Evolutionary conservation across 108 stramenopile species (phyloP).

Genomic region (Nitzschia sp.): DNA sequence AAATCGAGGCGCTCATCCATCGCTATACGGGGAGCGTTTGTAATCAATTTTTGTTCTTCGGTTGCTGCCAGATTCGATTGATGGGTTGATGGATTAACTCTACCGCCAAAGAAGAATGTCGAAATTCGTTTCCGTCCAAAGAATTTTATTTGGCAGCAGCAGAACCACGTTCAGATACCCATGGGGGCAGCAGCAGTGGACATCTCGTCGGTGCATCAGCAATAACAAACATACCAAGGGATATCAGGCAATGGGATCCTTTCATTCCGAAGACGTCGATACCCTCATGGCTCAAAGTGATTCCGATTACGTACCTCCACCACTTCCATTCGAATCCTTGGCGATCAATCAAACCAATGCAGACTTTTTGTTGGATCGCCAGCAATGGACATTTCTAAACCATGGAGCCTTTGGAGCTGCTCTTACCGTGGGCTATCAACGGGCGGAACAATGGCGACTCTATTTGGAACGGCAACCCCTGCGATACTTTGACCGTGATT

Average conservation of each 20-base stretch:
- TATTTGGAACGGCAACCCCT: slow-evolving; percentile 72
- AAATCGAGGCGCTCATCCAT: no score
- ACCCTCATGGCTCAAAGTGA: slow-evolving; percentile 45
- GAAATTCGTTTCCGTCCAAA: no score
- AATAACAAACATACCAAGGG: slow-evolving; percentile 50
- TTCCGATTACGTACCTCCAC: slow-evolving; percentile 45
- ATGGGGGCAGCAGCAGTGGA: no score
- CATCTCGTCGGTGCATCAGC: no score
- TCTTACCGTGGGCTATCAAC: slow-evolving; percentile 48
- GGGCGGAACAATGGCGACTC: slow-evolving; percentile 64
- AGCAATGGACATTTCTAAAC: slow-evolving; percentile 52
- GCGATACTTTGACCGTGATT: slow-evolving; percentile 71
- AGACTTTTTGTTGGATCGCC: slow-evolving; percentile 56
- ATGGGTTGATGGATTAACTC: no score
- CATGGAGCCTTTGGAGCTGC: slow-evolving; percentile 69
- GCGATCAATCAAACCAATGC: background rate
- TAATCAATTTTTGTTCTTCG: no score
- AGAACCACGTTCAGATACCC: no score
- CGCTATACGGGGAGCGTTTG: no score
- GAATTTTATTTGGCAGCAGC: no score
- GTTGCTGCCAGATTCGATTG: no score
- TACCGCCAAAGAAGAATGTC: no score
- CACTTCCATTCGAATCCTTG: slow-evolving; percentile 45
- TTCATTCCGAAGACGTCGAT: slow-evolving; percentile 74
- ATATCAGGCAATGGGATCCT: slow-evolving; percentile 71